These are phyloP conservation scores for Pythium inflatum DNA, from an alignment of 352 stramenopile species.

Conservation along the genomic window DNA sequence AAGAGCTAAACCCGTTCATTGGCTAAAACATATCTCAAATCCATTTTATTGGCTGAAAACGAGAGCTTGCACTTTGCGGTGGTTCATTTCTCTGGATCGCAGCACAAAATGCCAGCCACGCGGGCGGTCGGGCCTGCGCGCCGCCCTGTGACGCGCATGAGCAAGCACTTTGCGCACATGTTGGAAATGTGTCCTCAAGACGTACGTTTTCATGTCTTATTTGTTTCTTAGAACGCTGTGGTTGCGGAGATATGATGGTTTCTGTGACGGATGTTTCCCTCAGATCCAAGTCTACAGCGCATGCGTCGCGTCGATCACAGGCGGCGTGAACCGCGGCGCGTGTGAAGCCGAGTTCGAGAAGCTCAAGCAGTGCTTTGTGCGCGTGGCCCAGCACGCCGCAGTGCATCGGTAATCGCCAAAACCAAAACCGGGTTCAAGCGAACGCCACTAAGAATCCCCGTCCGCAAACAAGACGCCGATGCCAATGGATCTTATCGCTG, in stretches of 20 bases:
- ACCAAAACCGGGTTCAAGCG: no score
- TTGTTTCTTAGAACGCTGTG: constrained; percentile 4
- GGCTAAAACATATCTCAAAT: background rate
- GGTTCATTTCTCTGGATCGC: background rate
- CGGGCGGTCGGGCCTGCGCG: constrained; percentile 14
- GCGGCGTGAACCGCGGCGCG: constrained; percentile 49
- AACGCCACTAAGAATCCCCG: no score
- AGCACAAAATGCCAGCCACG: background rate
- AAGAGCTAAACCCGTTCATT: constrained; percentile 1
- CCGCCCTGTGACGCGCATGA: constrained; percentile 54
- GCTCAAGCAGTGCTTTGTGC: constrained; percentile 69
- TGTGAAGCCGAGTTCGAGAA: constrained; percentile 81
- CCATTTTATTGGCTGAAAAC: constrained; percentile 15
- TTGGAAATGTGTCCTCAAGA: constrained; percentile 63
- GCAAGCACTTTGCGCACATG: constrained; percentile 74
- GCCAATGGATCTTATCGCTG: no score
- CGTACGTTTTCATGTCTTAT: constrained; percentile 34
- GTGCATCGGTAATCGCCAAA: background rate
- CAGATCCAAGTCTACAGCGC: constrained; percentile 85
- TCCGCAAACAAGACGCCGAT: background rate
- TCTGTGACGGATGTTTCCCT: background rate
- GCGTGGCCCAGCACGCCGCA: constrained; percentile 40
- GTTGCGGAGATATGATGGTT: background rate
- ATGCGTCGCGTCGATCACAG: constrained; percentile 69
- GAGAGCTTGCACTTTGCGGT: background rate